Base-by-base conservation (phyloP, 495 filamentous ascomycete genomes). In the Xylaria cubensis region DNA sequence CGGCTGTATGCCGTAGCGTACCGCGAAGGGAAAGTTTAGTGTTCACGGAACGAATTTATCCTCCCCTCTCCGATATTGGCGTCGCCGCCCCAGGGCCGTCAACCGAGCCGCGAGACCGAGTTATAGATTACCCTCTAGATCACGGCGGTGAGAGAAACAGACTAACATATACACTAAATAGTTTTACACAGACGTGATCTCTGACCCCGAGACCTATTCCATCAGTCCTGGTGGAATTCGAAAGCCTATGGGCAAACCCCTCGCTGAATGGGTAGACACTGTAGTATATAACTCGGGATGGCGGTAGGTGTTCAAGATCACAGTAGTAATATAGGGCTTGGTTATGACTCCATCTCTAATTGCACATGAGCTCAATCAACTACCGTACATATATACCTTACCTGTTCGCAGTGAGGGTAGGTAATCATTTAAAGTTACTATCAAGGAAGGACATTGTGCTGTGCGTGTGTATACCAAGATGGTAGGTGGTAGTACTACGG, bases 401-500 rank as follows among this genome's bases (percentile, higher is more conserved):
- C n/a, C n/a, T n/a, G 42, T 65, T 9, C 29, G 39, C 26, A 26
- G 24, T 65, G 1, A 29, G 26, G 42, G 63, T 26, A 21, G 42
- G 63, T 26, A 21, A 46, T 41, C 24, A 44, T 61, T 8, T 39
- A 17, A 17, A 64, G 10, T 21, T 39, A 61, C 58, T 50, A 29
- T 32, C 63, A 29, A 26, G 26, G 26, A 24, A 65, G 42, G 32
- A 48, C 64, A 50, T 51, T n/a, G 26, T 32, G 46, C 17, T 29
- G 4, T n/a, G 21, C 19, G 64, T 34, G 64, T 51, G 64, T 67
- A 48, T 67, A 67, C 65, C n/a, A 67, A 55, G 19, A 55, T 4
- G 50, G 65, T 56, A 67, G 50, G 65, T 67, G 65, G 65, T 67
- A 67, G 36, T 24, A 56, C 17, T 67, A 42, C 10, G 50, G 50